Base-by-base conservation (phyloP, 2,329 filamentous ascomycete species). In the Ophiostoma tasmaniense region DNA sequence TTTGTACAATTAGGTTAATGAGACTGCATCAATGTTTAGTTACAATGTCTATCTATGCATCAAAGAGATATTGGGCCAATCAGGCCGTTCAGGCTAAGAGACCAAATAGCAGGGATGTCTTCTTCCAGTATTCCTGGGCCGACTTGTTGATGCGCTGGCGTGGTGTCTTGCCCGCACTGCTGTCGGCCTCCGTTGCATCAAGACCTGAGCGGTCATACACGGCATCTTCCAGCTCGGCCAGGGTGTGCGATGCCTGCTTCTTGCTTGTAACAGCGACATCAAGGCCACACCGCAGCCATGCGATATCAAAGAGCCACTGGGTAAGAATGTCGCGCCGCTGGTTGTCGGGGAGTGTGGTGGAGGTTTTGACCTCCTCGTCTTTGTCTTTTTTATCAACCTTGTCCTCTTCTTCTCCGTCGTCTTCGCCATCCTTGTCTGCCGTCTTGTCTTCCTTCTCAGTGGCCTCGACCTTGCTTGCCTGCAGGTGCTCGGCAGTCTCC, bases 21-120 rank as follows among this genome's bases (percentile, higher is more conserved):
- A 25, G 50, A 25, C 55, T 66, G 66, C 37, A 30, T 71, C 64
- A 33, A 22, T 33, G 20, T 42, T 42, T 22, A 61, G 20, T 28
- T 39, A 37, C 30, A 17, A 69, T 64, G 64, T 39, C 67, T 13
- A 64, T 69, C 50, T 69, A 28, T 52, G 73, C 73, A 77, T 72
- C 83, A 33, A n/a, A n/a, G n/a, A n/a, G n/a, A 8, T 17, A 14
- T 3, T 11, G 1, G 6, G 22, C 22, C 13, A 42, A 65, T 73
- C 4, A 39, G 37, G 82, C 83, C 72, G 28, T 45, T 73, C 4
- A 39, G 37, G 82, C 83, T 72, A 97, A 79, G 69, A 96, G 80
- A 1, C 90, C 92, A 79, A 97, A 97, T 33, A 97, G 78, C 72
- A 97, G 78, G 76, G 86, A 89, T 13, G 91, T 95, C 74, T 90